Conservation (phyloP, 257 asterid species). For the Galeopsis tetrahit region DNA sequence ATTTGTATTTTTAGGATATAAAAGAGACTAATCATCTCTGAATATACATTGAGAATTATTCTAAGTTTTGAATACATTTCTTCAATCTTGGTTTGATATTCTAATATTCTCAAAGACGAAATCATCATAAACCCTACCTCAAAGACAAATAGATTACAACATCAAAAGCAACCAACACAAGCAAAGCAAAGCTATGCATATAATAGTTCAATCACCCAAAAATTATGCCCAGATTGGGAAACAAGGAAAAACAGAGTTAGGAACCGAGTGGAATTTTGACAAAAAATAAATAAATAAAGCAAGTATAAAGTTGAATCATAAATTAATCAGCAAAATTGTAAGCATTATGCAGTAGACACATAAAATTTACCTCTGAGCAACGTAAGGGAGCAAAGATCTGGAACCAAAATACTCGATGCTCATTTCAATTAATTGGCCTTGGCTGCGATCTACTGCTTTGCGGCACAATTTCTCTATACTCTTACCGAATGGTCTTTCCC, state of each 20-base stretch:
- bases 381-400: slow-evolving; percentile 41
- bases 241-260: not conserved
- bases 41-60: too few species aligned
- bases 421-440: slow-evolving; percentile 45
- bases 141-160: not conserved
- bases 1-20: too few species aligned
- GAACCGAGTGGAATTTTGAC: not conserved
- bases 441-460: slow-evolving; percentile 53
- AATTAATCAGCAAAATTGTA: slow-evolving; percentile 6
- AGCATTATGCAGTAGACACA: not conserved
- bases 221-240: not conserved
- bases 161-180: not conserved
- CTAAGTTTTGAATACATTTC: too few species aligned
- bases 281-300: not conserved
- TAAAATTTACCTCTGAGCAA: slow-evolving; percentile 40
- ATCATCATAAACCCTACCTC: not conserved
- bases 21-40: too few species aligned
- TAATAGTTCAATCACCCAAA: not conserved
- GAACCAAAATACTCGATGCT: slow-evolving; percentile 34
- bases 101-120: not conserved
- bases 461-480: slow-evolving; percentile 40
- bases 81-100: too few species aligned
- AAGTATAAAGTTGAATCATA: not conserved
- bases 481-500: not conserved
- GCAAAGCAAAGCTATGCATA: not conserved